Evolutionary conservation across 768 basidiomycete species (phyloP).

Genomic region (Mycena chlorophos): DNA sequence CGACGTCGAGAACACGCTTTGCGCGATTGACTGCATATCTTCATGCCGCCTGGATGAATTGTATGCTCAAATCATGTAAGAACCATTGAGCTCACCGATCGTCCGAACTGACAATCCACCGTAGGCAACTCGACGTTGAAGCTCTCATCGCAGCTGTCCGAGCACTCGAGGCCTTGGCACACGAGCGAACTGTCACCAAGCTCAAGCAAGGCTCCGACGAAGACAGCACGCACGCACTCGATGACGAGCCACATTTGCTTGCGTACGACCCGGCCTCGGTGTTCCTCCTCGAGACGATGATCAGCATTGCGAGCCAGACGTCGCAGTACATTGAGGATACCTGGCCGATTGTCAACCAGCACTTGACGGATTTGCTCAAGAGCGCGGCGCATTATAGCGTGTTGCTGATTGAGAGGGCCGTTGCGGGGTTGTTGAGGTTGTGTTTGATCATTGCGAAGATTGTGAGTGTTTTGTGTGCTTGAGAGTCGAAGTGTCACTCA

Average conservation of each 20-base stretch:
- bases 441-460: conserved; percentile 79
- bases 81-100: conserved; percentile 13
- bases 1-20: conserved; percentile 92
- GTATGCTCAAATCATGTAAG: conserved; percentile 90
- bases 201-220: conserved; percentile 73
- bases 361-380: conserved; percentile 78
- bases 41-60: conserved; percentile 93
- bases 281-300: conserved; percentile 93
- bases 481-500: conserved; percentile 4
- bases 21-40: conserved; percentile 91
- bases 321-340: conserved; percentile 81
- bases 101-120: conserved; percentile 3
- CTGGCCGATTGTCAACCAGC: conserved; percentile 96
- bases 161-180: conserved; percentile 86
- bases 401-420: conserved; percentile 89
- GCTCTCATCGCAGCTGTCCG: conserved; percentile 82
- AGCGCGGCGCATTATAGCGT: conserved; percentile 82
- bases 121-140: conserved; percentile 75
- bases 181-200: conserved; percentile 82
- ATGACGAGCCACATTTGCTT: conserved; percentile 54
- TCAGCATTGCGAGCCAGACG: conserved; percentile 80
- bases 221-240: conserved; percentile 36
- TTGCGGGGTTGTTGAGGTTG: conserved; percentile 84
- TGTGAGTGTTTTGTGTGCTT: conserved; percentile 38
- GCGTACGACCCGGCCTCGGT: conserved; percentile 96